These are phyloP conservation scores for Rhodofomes roseus DNA, from an alignment of 1,284 basidiomycete species.

Conservation along the genomic window DNA sequence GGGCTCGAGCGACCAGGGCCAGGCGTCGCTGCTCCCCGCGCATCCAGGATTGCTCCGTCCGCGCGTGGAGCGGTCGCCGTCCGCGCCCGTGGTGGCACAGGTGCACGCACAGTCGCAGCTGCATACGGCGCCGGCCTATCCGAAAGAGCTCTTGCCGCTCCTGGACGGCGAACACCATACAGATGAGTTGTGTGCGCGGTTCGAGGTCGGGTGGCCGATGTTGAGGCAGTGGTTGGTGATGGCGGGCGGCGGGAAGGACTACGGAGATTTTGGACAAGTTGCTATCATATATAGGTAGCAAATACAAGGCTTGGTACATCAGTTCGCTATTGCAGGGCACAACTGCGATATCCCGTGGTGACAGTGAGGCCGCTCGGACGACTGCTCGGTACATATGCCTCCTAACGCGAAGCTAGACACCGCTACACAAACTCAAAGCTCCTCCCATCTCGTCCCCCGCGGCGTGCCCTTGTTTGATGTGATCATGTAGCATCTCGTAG, in stretches of 20 bases:
- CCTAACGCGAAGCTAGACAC: too few species aligned
- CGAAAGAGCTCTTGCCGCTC: conserved; percentile 56
- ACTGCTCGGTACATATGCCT: too few species aligned
- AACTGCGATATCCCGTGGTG: too few species aligned
- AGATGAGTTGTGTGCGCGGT: conserved; percentile 83
- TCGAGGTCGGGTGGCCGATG: conserved; percentile 81
- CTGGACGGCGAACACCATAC: conserved; percentile 89
- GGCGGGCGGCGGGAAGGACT: conserved; percentile 54
- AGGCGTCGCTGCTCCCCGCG: neutral
- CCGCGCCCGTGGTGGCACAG: conserved; percentile 26
- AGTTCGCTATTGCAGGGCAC: neutral
- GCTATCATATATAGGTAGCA: conserved; percentile 44
- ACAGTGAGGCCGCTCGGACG: too few species aligned
- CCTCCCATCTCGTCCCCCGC: neutral
- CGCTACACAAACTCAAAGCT: too few species aligned
- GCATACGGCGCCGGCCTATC: conserved; percentile 33
- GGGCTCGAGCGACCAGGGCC: conserved; percentile 10
- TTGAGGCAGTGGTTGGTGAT: conserved; percentile 72
- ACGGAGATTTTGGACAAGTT: conserved; percentile 47
- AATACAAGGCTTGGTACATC: neutral
- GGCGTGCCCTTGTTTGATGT: neutral
- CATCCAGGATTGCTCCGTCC: conserved; percentile 35
- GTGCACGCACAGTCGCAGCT: conserved; percentile 23
- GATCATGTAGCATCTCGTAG: too few species aligned
- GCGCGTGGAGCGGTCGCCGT: conserved; percentile 41